A percentile compares a stretch with the other conserved stretches of the same genome.
phyloP scores from a whole-genome alignment of 306 rosid species.

The Ochetophila trinervis region DNA sequence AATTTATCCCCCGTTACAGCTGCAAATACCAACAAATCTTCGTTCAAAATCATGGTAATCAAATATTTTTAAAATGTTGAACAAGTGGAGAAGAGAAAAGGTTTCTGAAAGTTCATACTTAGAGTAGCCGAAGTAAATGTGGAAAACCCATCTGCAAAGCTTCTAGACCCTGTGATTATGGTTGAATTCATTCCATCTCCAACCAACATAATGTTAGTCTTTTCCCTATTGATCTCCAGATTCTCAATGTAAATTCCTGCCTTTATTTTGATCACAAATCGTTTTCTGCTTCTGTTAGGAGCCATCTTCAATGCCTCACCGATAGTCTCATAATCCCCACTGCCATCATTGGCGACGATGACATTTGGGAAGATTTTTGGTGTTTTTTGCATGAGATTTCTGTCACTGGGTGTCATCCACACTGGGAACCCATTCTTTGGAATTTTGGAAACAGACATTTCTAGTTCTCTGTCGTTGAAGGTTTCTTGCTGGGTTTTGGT shows the following conservation, averaged over 20 bases:
- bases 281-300: neutral
- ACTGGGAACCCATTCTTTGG: neutral
- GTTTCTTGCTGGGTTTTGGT: neutral
- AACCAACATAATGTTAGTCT: slow-evolving; percentile 4
- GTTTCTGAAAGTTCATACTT: neutral
- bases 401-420: slow-evolving; percentile 6
- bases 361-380: neutral
- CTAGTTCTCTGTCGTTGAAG: neutral
- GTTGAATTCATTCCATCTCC: slow-evolving; percentile 12
- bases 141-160: slow-evolving; percentile 5
- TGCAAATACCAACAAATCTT: slow-evolving; percentile 2
- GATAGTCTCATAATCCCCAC: slow-evolving; percentile 4
- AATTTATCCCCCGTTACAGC: slow-evolving; percentile 14
- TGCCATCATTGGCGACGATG: slow-evolving; percentile 5
- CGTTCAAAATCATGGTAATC: neutral
- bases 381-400: neutral
- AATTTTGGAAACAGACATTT: neutral
- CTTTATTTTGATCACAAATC: neutral
- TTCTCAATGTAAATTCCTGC: slow-evolving; percentile 1
- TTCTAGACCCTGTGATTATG: slow-evolving; percentile 1
- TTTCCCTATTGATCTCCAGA: neutral
- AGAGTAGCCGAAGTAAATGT: slow-evolving; percentile 9
- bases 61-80: neutral
- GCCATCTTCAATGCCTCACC: slow-evolving; percentile 5
- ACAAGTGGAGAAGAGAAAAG: neutral